These are phyloP conservation scores for Triticum dicoccoides DNA, from an alignment of 176 grass and related monocot species.

Conservation along the genomic window DNA sequence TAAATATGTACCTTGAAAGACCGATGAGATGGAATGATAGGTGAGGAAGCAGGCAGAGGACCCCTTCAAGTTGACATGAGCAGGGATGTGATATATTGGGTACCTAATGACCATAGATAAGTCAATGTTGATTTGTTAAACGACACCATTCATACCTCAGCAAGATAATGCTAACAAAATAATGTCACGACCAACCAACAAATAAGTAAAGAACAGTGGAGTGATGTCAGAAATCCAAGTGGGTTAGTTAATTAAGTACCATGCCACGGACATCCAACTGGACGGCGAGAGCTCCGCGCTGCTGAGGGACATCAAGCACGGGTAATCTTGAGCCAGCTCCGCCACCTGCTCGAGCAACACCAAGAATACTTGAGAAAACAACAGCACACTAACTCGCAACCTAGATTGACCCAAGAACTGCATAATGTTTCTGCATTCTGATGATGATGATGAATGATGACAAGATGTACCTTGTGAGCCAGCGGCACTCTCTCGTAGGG, in stretches of 20 bases:
- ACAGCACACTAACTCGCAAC: no score
- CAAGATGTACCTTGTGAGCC: constrained; percentile 25
- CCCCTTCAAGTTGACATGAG: constrained; percentile 51
- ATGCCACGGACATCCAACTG: constrained; percentile 83
- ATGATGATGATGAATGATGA: no score
- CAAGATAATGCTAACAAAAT: not conserved
- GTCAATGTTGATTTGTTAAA: not conserved
- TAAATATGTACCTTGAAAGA: constrained; percentile 58
- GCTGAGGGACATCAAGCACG: constrained; percentile 44
- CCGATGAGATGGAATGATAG: constrained; percentile 71
- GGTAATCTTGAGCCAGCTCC: constrained; percentile 49
- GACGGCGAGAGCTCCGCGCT: constrained; percentile 71
- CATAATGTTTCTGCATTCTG: no score
- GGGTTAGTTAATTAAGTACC: constrained; percentile 24
- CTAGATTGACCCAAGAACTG: no score
- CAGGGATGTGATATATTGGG: constrained; percentile 71
- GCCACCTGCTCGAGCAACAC: constrained; percentile 23
- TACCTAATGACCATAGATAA: constrained; percentile 49
- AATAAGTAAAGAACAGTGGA: not conserved
- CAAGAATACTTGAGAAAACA: no score
- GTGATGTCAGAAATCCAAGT: not conserved
- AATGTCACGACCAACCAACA: no score
- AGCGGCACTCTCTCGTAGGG: constrained; percentile 63
- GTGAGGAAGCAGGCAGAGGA: constrained; percentile 68
- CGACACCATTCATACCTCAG: not conserved